phyloP scores from a whole-genome alignment of 768 basidiomycete species.

The Auriscalpium vulgare region DNA sequence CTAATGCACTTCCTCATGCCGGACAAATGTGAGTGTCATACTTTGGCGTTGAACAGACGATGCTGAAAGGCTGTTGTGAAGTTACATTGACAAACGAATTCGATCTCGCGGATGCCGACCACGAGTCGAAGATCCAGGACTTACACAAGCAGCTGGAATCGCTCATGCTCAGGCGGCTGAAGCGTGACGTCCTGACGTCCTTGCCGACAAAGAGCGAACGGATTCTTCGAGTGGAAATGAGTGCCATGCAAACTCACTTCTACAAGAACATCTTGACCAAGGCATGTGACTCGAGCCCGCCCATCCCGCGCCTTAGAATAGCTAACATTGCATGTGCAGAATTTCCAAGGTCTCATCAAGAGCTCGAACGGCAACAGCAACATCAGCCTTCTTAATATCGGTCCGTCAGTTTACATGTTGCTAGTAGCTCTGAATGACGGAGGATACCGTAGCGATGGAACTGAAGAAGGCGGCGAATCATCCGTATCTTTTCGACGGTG shows the following conservation, averaged over 20 bases:
- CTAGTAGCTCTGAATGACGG: neutral
- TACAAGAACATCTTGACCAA: conserved; percentile 98
- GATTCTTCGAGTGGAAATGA: conserved; percentile 96
- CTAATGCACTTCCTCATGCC: conserved; percentile 99
- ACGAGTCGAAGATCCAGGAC: conserved; percentile 92
- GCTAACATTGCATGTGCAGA: conserved; percentile 38
- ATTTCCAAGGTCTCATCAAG: conserved; percentile 88
- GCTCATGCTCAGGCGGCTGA: conserved; percentile 90
- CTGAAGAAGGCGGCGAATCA: conserved; percentile 98
- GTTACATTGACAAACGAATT: conserved; percentile 93
- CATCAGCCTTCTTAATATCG: conserved; percentile 93
- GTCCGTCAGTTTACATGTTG: conserved; percentile 30
- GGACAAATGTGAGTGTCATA: conserved; percentile 69
- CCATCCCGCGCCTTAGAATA: neutral
- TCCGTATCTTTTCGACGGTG: conserved; percentile 96
- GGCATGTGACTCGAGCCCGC: conserved; percentile 31
- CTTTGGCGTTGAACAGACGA: neutral
- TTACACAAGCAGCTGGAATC: conserved; percentile 88
- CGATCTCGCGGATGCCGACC: conserved; percentile 87
- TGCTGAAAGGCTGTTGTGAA: conserved; percentile 25
- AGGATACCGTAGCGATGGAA: conserved; percentile 71
- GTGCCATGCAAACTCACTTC: conserved; percentile 90
- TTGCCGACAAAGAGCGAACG: conserved; percentile 97
- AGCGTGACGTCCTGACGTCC: conserved; percentile 93
- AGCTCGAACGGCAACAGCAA: conserved; percentile 83